A percentile compares a stretch with the other conserved stretches of the same genome.
These are phyloP conservation scores for Candida ipomoeae DNA, from an alignment of 805 yeast genomes.

Conservation along the genomic window DNA sequence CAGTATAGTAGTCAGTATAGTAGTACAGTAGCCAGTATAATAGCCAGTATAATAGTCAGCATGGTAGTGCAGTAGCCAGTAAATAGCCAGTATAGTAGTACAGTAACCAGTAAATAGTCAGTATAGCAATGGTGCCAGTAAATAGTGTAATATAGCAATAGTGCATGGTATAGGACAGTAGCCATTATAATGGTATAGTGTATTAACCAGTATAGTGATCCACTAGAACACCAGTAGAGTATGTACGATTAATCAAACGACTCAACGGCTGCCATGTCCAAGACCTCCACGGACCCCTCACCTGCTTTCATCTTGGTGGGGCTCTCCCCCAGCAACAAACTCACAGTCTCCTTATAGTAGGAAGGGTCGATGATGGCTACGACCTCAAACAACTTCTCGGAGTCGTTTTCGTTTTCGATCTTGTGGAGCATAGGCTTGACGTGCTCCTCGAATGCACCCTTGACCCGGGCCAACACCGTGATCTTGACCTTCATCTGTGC, in stretches of 20 bases:
- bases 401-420: slow-evolving; percentile 38
- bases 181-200: not conserved
- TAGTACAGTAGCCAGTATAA: too few species aligned
- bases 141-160: too few species aligned
- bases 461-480: slow-evolving; percentile 51
- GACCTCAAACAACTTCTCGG: slow-evolving; percentile 39
- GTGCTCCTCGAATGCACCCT: slow-evolving; percentile 30
- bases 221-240: too few species aligned
- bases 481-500: slow-evolving; percentile 88
- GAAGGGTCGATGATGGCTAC: slow-evolving; percentile 83
- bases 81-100: too few species aligned
- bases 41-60: too few species aligned
- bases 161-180: too few species aligned
- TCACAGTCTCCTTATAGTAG: slow-evolving; percentile 66
- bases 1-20: too few species aligned
- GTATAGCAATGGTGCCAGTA: too few species aligned
- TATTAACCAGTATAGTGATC: not conserved
- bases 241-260: slow-evolving; percentile 24
- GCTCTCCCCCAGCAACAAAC: slow-evolving; percentile 48
- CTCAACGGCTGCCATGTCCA: slow-evolving; percentile 84
- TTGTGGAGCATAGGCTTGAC: slow-evolving; percentile 33
- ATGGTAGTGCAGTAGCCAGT: too few species aligned
- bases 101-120: too few species aligned
- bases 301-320: slow-evolving; percentile 42
- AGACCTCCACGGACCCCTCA: slow-evolving; percentile 70